A percentile compares a stretch with the other conserved stretches of the same genome.
Evolutionary conservation across 116 monocot genomes (phyloP).

Genomic region (Phalaenopsis hybrid): DNA sequence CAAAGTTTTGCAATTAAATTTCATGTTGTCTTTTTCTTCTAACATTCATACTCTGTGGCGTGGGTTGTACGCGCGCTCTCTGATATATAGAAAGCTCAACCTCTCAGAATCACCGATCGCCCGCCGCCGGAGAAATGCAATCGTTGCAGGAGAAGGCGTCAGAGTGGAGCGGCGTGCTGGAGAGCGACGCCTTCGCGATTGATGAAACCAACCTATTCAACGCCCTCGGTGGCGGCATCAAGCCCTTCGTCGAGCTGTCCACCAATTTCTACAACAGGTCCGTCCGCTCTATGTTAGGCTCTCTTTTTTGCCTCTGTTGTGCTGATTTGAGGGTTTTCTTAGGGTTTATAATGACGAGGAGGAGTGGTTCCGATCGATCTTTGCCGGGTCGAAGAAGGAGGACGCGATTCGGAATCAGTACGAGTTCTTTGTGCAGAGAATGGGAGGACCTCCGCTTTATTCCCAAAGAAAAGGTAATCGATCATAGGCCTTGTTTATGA

Average conservation of each 20-base stretch:
- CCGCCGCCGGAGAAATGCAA: slow-evolving; percentile 35
- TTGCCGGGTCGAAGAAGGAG: slow-evolving; percentile 77
- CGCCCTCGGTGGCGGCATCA: slow-evolving; percentile 57
- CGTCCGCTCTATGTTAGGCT: background rate
- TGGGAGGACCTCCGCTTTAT: slow-evolving; percentile 91
- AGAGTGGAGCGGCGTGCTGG: slow-evolving; percentile 81
- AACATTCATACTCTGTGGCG: too few relatives aligned
- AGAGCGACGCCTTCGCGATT: slow-evolving; percentile 83
- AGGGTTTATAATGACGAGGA: slow-evolving; percentile 93
- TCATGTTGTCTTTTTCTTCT: too few relatives aligned
- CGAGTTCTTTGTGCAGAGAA: slow-evolving; percentile 96
- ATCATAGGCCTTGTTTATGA: background rate
- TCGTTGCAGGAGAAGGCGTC: slow-evolving; percentile 91
- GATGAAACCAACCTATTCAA: slow-evolving; percentile 81
- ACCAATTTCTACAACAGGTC: slow-evolving; percentile 93
- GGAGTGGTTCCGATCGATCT: slow-evolving; percentile 88
- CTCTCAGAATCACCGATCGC: background rate
- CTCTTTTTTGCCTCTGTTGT: background rate
- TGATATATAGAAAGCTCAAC: background rate
- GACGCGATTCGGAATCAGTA: slow-evolving; percentile 93
- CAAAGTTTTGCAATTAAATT: too few relatives aligned
- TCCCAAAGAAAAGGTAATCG: slow-evolving; percentile 75
- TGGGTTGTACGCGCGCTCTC: background rate
- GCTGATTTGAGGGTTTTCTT: background rate
- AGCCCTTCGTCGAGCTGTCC: slow-evolving; percentile 88